Evolutionary conservation across 768 basidiomycete genomes (phyloP).

Genomic region (Clavulina sp.): DNA sequence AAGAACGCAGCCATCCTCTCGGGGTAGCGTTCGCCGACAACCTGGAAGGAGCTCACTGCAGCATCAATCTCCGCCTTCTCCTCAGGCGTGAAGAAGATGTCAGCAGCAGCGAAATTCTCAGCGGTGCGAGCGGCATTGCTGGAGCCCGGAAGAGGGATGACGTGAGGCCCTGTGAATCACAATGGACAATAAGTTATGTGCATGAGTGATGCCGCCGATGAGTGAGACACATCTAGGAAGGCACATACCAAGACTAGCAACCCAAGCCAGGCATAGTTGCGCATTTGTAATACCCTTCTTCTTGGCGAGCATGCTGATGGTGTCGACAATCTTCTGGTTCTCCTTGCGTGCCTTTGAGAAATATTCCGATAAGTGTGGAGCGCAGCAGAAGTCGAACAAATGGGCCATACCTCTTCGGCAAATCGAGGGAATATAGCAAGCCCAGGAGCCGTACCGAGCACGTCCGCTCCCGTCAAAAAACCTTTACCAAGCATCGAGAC

Average conservation of each 20-base stretch:
- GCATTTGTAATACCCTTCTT: constrained; percentile 27
- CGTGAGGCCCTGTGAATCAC: no score
- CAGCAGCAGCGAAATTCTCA: constrained; percentile 28
- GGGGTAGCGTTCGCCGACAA: constrained; percentile 26
- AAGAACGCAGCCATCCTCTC: no score
- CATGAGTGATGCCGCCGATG: background rate
- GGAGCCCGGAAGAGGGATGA: constrained; percentile 19
- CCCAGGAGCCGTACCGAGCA: constrained; percentile 20
- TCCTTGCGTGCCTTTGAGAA: constrained; percentile 17
- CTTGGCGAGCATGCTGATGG: constrained; percentile 21
- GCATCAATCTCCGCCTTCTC: constrained; percentile 26
- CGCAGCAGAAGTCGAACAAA: no score
- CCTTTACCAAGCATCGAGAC: no score
- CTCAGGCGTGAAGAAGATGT: constrained; percentile 24
- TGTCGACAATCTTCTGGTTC: constrained; percentile 23
- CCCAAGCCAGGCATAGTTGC: constrained; percentile 28
- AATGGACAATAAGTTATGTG: no score
- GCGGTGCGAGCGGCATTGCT: constrained; percentile 25
- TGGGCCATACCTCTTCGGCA: constrained; percentile 16
- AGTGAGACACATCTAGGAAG: no score
- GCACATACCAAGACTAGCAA: constrained; percentile 22
- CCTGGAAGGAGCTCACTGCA: constrained; percentile 14
- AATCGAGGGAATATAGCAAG: constrained; percentile 20
- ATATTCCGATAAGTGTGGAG: background rate
- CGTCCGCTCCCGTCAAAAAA: constrained; percentile 35